phyloP scores from a whole-genome alignment of 2,329 filamentous ascomycete species.

The Fusarium avenaceum region DNA sequence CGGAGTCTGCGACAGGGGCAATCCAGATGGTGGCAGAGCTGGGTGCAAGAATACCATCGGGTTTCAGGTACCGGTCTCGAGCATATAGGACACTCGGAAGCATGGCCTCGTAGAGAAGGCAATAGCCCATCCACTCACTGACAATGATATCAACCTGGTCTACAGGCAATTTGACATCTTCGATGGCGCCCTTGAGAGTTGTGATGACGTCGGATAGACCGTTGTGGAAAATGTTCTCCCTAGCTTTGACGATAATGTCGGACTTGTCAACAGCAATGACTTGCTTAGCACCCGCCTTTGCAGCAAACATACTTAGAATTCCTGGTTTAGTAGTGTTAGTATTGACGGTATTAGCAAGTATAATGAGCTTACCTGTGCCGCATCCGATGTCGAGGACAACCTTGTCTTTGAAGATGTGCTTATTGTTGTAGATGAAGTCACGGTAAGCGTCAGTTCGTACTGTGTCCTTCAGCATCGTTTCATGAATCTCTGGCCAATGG shows the following conservation, averaged over 20 bases:
- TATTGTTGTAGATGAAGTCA: constrained; percentile 95
- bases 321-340: constrained; percentile 58
- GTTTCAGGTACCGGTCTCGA: constrained; percentile 85
- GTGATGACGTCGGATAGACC: constrained; percentile 80
- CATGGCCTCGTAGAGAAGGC: constrained; percentile 94
- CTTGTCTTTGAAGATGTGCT: constrained; percentile 87
- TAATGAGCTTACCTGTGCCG: constrained; percentile 67
- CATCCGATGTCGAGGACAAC: constrained; percentile 93
- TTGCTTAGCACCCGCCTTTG: constrained; percentile 85
- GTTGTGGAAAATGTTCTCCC: constrained; percentile 87
- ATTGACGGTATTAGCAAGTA: constrained; percentile 10
- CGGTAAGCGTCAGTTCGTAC: constrained; percentile 92
- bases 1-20: constrained; percentile 82
- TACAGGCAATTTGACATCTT: constrained; percentile 85
- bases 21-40: constrained; percentile 87
- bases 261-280: constrained; percentile 95
- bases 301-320: constrained; percentile 95
- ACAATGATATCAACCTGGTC: constrained; percentile 92
- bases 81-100: constrained; percentile 91
- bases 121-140: constrained; percentile 98
- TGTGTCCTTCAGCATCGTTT: constrained; percentile 93
- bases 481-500: constrained; percentile 79
- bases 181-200: constrained; percentile 86
- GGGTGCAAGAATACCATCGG: constrained; percentile 86
- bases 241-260: constrained; percentile 87